These are phyloP conservation scores for Calonectria hawksworthii DNA, from an alignment of 2,329 filamentous ascomycete genomes.

Conservation along the genomic window DNA sequence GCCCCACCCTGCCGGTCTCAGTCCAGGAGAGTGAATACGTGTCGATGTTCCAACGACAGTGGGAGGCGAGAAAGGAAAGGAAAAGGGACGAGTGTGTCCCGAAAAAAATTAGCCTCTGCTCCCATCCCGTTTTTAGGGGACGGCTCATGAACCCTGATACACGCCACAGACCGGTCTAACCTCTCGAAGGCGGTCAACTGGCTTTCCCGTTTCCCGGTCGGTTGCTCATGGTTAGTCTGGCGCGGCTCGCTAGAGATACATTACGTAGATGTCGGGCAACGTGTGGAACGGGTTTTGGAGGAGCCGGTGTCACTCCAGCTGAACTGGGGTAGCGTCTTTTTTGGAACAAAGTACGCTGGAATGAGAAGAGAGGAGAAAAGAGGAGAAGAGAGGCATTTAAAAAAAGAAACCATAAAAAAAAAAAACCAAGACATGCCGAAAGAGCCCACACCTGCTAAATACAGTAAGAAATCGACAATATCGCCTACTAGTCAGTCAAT, in stretches of 20 bases:
- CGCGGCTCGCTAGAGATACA: conserved; percentile 13
- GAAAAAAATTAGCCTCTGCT: conserved; percentile 3
- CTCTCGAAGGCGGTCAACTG: conserved; percentile 21
- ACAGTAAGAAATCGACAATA: not conserved
- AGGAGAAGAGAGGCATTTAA: not conserved
- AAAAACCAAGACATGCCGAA: not conserved
- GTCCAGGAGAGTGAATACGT: conserved; percentile 13
- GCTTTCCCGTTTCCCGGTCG: conserved; percentile 24
- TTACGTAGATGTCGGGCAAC: conserved; percentile 23
- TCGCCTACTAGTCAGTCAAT: not conserved
- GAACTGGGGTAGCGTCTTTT: conserved; percentile 30
- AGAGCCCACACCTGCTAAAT: not conserved
- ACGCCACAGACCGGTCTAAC: not conserved
- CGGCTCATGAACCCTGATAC: conserved; percentile 14
- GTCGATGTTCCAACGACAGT: not conserved
- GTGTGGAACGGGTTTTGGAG: conserved; percentile 24
- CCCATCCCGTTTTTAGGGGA: conserved; percentile 13
- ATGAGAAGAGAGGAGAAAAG: not conserved
- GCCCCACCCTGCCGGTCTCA: conserved; percentile 23
- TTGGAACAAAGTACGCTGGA: not conserved
- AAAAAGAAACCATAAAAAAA: not conserved
- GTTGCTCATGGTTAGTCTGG: conserved; percentile 10
- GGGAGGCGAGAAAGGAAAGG: not conserved
- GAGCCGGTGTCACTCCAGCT: conserved; percentile 41
- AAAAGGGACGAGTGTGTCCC: not conserved